Conservation (phyloP, 1,139 yeast genomes). For the Pichia sp. region DNA sequence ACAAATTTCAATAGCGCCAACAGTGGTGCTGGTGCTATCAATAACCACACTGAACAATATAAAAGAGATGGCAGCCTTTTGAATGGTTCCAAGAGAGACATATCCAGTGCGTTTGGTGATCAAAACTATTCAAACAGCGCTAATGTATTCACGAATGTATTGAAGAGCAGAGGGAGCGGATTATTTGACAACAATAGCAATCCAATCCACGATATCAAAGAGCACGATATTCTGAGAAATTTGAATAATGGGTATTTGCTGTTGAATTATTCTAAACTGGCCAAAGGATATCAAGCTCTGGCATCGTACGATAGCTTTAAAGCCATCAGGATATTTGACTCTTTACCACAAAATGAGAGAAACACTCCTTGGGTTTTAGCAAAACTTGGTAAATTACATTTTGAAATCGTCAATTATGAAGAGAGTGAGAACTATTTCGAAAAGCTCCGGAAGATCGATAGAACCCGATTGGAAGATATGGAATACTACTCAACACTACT, state of each 20-base stretch:
- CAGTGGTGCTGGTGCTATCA: neutral
- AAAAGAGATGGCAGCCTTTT: neutral
- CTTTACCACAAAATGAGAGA: slow-evolving; percentile 55
- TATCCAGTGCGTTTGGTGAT: slow-evolving; percentile 6
- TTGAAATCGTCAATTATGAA: slow-evolving; percentile 80
- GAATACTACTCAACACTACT: slow-evolving; percentile 82
- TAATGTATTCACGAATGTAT: slow-evolving; percentile 1
- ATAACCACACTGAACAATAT: neutral
- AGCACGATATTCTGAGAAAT: neutral
- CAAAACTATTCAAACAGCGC: neutral
- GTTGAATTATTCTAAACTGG: slow-evolving; percentile 50
- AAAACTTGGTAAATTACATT: slow-evolving; percentile 71
- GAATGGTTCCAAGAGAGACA: slow-evolving; percentile 5
- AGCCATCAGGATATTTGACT: slow-evolving; percentile 62
- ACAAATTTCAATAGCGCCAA: neutral
- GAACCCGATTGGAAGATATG: slow-evolving; percentile 84
- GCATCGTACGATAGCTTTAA: slow-evolving; percentile 69
- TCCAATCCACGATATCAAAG: neutral
- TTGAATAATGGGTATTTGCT: slow-evolving; percentile 30
- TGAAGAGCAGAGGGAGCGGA: neutral
- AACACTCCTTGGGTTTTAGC: slow-evolving; percentile 84
- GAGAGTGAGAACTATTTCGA: slow-evolving; percentile 62
- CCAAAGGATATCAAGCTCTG: slow-evolving; percentile 58
- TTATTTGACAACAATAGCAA: no score
- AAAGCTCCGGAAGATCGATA: slow-evolving; percentile 56